Conservation (phyloP, 2,329 filamentous ascomycete genomes). For the Tolypocladium ovalisporum region DNA sequence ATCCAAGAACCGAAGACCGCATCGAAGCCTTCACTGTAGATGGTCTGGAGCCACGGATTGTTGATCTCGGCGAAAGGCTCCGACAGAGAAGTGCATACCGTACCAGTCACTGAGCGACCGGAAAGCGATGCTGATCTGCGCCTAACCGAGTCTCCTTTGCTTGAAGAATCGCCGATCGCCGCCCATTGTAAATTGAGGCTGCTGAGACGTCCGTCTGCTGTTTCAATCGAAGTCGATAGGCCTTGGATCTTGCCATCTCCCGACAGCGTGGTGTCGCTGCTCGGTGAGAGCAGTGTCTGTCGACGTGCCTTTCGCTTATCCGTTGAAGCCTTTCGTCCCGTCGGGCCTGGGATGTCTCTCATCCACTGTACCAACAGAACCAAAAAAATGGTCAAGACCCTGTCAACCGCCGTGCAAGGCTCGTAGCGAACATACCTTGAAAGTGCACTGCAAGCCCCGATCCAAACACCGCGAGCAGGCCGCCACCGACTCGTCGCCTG, state of each 20-base stretch:
- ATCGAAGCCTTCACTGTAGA: constrained; percentile 26
- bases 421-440: constrained; percentile 11
- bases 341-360: constrained; percentile 1
- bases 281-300: not conserved
- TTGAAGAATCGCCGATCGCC: not conserved
- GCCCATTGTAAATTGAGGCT: not conserved
- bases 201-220: not conserved
- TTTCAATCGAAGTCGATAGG: not conserved
- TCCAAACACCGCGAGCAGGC: constrained; percentile 51
- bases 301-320: constrained; percentile 1
- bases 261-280: not conserved
- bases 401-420: not conserved
- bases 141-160: not conserved
- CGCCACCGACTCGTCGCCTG: constrained; percentile 52
- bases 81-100: constrained; percentile 1
- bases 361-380: not conserved
- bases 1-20: constrained; percentile 30
- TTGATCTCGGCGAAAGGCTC: constrained; percentile 2
- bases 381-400: not conserved
- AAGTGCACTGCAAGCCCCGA: constrained; percentile 15
- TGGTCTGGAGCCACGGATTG: constrained; percentile 12
- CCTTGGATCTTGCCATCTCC: not conserved
- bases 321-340: not conserved
- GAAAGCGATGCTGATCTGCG: not conserved
- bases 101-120: not conserved